Evolutionary conservation across 768 basidiomycete genomes (phyloP).

Genomic region (Albatrellus ellisii): DNA sequence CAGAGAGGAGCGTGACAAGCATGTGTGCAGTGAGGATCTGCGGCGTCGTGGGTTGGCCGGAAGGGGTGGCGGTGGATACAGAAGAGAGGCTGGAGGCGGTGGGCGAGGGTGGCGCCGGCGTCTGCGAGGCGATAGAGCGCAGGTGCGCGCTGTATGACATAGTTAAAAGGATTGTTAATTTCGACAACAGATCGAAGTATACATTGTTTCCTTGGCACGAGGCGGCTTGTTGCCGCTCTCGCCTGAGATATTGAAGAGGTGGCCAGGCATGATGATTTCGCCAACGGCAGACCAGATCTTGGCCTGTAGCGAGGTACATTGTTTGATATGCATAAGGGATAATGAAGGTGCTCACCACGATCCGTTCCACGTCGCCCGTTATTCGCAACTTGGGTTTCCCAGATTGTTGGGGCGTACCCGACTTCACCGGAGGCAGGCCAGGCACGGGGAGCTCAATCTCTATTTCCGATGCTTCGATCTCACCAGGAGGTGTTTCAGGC

Average conservation of each 20-base stretch:
- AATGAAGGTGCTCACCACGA: slow-evolving; percentile 33
- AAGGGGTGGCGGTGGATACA: slow-evolving; percentile 17
- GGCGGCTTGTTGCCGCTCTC: slow-evolving; percentile 27
- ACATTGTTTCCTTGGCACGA: slow-evolving; percentile 52
- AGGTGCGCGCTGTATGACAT: slow-evolving; percentile 42
- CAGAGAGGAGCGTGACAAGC: slow-evolving; percentile 41
- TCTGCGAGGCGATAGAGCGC: slow-evolving; percentile 36
- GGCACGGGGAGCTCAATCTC: neutral
- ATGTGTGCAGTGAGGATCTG: slow-evolving; percentile 63
- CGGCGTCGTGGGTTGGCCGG: slow-evolving; percentile 39
- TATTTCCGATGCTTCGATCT: neutral
- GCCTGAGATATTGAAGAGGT: slow-evolving; percentile 25
- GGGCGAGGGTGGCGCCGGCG: slow-evolving; percentile 43
- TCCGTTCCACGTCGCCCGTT: slow-evolving; percentile 51
- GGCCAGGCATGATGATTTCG: slow-evolving; percentile 48
- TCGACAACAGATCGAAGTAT: too few relatives aligned
- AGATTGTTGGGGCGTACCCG: slow-evolving; percentile 3
- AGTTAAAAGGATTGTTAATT: too few relatives aligned
- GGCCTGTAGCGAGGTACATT: slow-evolving; percentile 24
- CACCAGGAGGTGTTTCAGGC: neutral
- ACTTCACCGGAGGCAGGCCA: slow-evolving; percentile 8
- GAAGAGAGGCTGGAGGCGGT: slow-evolving; percentile 41
- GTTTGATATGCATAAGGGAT: neutral
- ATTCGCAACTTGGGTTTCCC: slow-evolving; percentile 30
- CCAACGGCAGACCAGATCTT: slow-evolving; percentile 60